These are phyloP conservation scores for Atalantia buxifolia DNA, from an alignment of 345 rosid genomes.

Conservation along the genomic window DNA sequence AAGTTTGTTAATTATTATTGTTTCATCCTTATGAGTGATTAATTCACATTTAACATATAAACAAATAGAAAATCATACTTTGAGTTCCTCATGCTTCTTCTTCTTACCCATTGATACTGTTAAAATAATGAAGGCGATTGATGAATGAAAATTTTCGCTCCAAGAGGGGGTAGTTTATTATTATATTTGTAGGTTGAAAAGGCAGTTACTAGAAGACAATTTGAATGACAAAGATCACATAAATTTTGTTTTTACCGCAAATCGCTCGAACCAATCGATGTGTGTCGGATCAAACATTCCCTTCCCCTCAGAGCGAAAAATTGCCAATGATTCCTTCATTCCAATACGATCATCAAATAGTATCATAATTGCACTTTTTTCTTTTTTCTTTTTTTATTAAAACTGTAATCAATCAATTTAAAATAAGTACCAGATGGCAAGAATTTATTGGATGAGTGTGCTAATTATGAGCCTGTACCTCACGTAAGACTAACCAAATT, in stretches of 20 bases:
- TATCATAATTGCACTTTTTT: too few relatives aligned
- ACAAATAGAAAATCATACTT: constrained; percentile 25
- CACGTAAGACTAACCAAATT: too few relatives aligned
- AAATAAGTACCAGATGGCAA: too few relatives aligned
- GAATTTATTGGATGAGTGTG: too few relatives aligned
- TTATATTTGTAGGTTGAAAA: background rate
- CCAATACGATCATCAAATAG: too few relatives aligned
- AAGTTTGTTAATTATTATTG: too few relatives aligned
- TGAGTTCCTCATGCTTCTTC: constrained; percentile 25
- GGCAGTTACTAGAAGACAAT: background rate
- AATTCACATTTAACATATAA: background rate
- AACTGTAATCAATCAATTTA: too few relatives aligned
- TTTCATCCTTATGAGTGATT: background rate
- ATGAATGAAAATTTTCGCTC: background rate
- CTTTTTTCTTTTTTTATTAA: too few relatives aligned
- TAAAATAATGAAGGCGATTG: too few relatives aligned
- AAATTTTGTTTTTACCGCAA: background rate
- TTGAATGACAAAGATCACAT: background rate
- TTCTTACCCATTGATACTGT: constrained; percentile 27
- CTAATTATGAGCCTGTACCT: too few relatives aligned
- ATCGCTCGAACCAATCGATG: too few relatives aligned
- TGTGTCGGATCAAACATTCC: background rate
- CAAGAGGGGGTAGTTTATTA: background rate
- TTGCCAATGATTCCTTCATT: too few relatives aligned
- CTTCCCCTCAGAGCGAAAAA: background rate